These are phyloP conservation scores for Arthrocladium fulminans DNA, from an alignment of 2,329 filamentous ascomycete genomes.

Conservation along the genomic window DNA sequence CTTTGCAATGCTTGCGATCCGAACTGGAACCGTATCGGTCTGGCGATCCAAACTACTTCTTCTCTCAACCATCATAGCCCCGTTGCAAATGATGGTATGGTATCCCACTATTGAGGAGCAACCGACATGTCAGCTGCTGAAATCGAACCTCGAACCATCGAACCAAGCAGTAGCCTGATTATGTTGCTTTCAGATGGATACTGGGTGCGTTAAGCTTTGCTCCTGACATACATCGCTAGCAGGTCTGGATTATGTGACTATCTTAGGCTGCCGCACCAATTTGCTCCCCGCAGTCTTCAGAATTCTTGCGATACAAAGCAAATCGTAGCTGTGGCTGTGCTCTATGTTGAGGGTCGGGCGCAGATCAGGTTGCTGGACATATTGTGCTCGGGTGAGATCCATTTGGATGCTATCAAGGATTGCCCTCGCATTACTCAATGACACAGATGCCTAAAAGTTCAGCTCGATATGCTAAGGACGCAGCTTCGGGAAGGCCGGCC, in stretches of 20 bases:
- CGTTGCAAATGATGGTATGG: neutral
- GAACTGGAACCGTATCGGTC: conserved; percentile 7
- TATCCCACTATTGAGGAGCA: neutral
- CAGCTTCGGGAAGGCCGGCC: neutral
- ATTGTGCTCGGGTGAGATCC: neutral
- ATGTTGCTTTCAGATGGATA: conserved; percentile 1
- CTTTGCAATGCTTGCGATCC: conserved; percentile 3
- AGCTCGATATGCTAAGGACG: neutral
- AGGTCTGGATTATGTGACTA: neutral
- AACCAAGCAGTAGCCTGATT: conserved; percentile 6
- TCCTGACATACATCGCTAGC: neutral
- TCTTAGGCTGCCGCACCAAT: neutral
- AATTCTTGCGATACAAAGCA: neutral
- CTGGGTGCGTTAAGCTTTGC: neutral
- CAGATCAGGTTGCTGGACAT: neutral
- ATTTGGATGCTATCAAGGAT: neutral
- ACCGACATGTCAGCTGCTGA: neutral
- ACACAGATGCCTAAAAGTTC: neutral
- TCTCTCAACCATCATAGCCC: conserved; percentile 2
- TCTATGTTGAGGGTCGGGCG: neutral
- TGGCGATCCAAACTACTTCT: conserved; percentile 4
- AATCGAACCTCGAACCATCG: conserved; percentile 1
- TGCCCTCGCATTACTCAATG: neutral
- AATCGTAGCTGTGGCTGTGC: neutral
- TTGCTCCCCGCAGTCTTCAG: neutral